Percentiles rank a stretch among this genome's conserved stretches.
Conservation (phyloP, 192 early-diverging fungal species). For the Gamsiella multidivaricata region DNA sequence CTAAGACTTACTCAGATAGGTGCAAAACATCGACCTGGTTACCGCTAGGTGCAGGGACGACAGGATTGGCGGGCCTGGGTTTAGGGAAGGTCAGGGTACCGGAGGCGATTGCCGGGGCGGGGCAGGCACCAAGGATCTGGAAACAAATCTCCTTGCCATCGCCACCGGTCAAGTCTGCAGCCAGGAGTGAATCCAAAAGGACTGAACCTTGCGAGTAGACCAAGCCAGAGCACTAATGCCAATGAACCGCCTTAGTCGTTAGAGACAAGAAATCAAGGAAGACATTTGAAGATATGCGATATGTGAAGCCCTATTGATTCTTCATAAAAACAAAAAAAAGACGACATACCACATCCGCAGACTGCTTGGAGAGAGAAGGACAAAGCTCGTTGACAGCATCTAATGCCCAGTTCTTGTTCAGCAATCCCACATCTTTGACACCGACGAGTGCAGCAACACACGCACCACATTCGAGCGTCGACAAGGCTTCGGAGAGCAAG, state of each 20-base stretch:
- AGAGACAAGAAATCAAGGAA: neutral
- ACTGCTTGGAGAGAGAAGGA: slow-evolving; percentile 10
- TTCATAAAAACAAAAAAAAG: neutral
- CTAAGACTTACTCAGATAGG: slow-evolving; percentile 59
- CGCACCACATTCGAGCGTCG: slow-evolving; percentile 20
- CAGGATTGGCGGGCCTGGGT: slow-evolving; percentile 46
- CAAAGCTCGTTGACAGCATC: slow-evolving; percentile 18
- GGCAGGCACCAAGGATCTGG: slow-evolving; percentile 42
- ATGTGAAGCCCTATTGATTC: too few relatives aligned
- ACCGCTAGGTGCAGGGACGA: slow-evolving; percentile 24
- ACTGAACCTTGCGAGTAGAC: slow-evolving; percentile 55
- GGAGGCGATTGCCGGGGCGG: slow-evolving; percentile 43
- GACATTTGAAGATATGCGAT: neutral
- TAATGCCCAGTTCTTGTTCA: slow-evolving; percentile 38
- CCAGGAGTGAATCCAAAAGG: slow-evolving; percentile 43
- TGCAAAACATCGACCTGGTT: slow-evolving; percentile 56
- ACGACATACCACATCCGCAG: slow-evolving; percentile 16
- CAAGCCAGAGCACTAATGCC: slow-evolving; percentile 54
- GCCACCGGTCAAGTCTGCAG: slow-evolving; percentile 23
- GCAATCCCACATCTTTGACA: slow-evolving; percentile 18
- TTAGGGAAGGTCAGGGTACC: slow-evolving; percentile 59
- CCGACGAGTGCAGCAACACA: slow-evolving; percentile 26
- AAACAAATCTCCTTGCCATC: slow-evolving; percentile 58
- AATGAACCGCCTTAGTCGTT: neutral
- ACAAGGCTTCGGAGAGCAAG: slow-evolving; percentile 11